Base-by-base conservation (phyloP, 495 filamentous ascomycete species). In the Saxispiralis lemnorum region DNA sequence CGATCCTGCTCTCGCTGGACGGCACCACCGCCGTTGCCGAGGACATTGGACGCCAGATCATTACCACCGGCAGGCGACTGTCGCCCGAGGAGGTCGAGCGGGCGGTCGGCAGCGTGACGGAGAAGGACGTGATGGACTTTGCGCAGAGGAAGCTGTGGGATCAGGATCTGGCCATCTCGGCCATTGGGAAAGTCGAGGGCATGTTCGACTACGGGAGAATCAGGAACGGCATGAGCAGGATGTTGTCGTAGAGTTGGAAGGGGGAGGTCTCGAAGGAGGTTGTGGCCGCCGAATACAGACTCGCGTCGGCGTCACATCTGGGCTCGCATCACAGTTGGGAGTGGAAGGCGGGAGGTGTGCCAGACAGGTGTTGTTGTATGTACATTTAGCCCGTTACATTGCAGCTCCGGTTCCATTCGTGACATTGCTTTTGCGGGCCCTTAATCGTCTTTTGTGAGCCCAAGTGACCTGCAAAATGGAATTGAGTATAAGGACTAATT, bases 31-130 rank as follows among this genome's bases (percentile, higher is more conserved):
- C 88, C 49, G 81, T 93, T 30, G 89, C 89, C 36, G 89, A 99
- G 71, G 89, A 99, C 61, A 94, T 99, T 57, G 89, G 89, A 52
- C 82, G 89, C 55, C 89, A 99, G 66, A 84, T 96, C 66, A 78
- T 99, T 66, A 96, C 85, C 46, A 96, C 89, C 31, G 89, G 89
- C 59, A 77, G 89, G 47, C 75, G 89, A 38, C 79, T 92, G 75
- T 75, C 64, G 59, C 79, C 89, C 47, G 81, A 83, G 58, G 89
- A 99, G 70, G 86, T 99, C 41, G 89, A 99, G 72, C 73, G 79
- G 47, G 73, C 80, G 43, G 82, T 99, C 48, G 75, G 83, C 51
- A 69, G 64, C 45, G 82, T 97, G 55, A 88, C 88, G 42, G 84
- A 83, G 70, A 92, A 94, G 76, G 86, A 99, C 51, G 84, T 99